A percentile compares a stretch with the other conserved stretches of the same genome.
Evolutionary conservation across 768 basidiomycete genomes (phyloP).

Genomic region (Cyathus striatus): DNA sequence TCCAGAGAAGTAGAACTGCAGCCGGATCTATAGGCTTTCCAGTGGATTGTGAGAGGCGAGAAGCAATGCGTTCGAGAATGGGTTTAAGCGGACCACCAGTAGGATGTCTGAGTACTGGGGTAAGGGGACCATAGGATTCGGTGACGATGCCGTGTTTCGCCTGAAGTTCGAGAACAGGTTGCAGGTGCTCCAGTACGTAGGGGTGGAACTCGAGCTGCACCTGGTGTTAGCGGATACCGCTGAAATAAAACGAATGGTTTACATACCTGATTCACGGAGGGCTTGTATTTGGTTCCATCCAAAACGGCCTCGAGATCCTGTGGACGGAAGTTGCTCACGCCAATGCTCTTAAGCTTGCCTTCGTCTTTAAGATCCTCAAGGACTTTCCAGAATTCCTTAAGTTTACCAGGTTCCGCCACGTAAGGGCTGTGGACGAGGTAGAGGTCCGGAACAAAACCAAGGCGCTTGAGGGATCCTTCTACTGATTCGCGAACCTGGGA

Average conservation of each 20-base stretch:
- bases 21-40: constrained; percentile 16
- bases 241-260: neutral
- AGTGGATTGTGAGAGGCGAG: constrained; percentile 13
- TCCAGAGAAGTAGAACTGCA: constrained; percentile 26
- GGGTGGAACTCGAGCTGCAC: constrained; percentile 31
- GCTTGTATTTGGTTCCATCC: constrained; percentile 40
- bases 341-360: constrained; percentile 35
- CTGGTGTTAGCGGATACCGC: neutral
- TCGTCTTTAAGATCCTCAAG: constrained; percentile 44
- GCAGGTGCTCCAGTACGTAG: constrained; percentile 23
- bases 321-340: constrained; percentile 50
- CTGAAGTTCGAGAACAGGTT: constrained; percentile 27
- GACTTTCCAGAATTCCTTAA: constrained; percentile 38
- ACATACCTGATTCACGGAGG: constrained; percentile 48
- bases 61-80: constrained; percentile 27
- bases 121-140: constrained; percentile 29
- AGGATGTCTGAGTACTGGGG: constrained; percentile 29
- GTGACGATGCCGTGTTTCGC: constrained; percentile 31
- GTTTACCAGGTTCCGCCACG: constrained; percentile 17
- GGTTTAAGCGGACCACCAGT: constrained; percentile 32
- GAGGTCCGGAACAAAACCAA: constrained; percentile 43
- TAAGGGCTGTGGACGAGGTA: constrained; percentile 47
- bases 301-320: constrained; percentile 38
- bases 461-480: constrained; percentile 38
- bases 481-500: constrained; percentile 35